Evolutionary conservation across 208 protist species (phyloP), one percentile per base, ranked within the genome.

Genomic region (Herpetomonas tarakana): DNA sequence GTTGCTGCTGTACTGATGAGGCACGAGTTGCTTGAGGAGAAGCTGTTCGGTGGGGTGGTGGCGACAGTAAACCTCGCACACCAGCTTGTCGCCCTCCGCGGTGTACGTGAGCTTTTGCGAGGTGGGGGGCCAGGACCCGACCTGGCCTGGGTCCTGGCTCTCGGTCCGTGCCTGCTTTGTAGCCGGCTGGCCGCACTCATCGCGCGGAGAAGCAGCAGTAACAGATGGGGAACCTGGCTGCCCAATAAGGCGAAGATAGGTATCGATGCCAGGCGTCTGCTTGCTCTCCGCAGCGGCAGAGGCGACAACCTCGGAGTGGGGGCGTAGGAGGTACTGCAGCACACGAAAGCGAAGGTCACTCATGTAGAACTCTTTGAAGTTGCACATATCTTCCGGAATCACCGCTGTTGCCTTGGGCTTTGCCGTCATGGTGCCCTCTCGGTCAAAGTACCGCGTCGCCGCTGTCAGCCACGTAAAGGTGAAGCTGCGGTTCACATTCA

Each of bases 311-410:
- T 76, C 68, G 18, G 52, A 51, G 54, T 87, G 77, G 0, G 54
- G 14, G 49, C 68, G 44, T 26, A 69, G 62, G 18, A 88, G 61
- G 55, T 91, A 94, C 46, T 76, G 68, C 26, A 94, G 47, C 56
- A 92, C 70, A 24, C 84, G 79, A 7, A 79, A 80, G 2, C 88
- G 76, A 47, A 92, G 53, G 50, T 94, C 88, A 60, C 80, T 81
- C 83, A 89, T 86, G 79, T 86, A 94, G 53, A 92, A 86, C 22
- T 94, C 88, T 58, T 91, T 94, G 69, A 94, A 94, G 69, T 86
- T 94, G 66, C 64, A 67, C 49, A 91, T 58, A 56, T 94, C 83
- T 63, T 92, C 80, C 55, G 83, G 85, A 11, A 94, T 74, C 1
- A 83, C 62, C 22, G 68, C 65, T 12, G 75, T 64, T 19, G 67